Evolutionary conservation across 176 grass and related monocot genomes (phyloP), one percentile per base, ranked within the genome.

Genomic region (Saccharum spontaneum): DNA sequence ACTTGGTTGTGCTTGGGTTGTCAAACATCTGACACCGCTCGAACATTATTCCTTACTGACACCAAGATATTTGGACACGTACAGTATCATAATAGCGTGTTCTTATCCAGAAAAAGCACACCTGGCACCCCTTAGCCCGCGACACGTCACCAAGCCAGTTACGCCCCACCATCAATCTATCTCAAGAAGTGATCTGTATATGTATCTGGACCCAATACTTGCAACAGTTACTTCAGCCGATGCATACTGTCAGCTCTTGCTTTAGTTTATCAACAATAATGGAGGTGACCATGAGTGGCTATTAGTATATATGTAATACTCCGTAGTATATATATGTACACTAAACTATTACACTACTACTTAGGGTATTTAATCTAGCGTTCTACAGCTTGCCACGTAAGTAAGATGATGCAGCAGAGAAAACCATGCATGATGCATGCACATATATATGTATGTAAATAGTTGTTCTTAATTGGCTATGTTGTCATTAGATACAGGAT

Each of bases 401-500:
- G 37, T 45, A 45, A 12, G 44, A 52, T 75, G 38, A 3, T 18
- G 14, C 38, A 1, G 10, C 23, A 64, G 23, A 62, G 6, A 17
- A 41, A 62, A 79, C n/a, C 4, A 12, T 67, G 20, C 57, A 61
- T 54, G 50, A 52, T 52, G 49, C 49, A 18, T 18, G 6, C 17
- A 22, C 18, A 57, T 22, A 57, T 57, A 57, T 54, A 54, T 23
- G 0, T 59, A n/a, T 59, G 3, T 6, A 67, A 33, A 16, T 22
- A 67, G 62, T 49, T 43, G n/a, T 67, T 80, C 13, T 80, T 80
- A 80, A 80, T 49, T 80, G 40, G 62, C 24, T 66, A 14, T 46
- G 26, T n/a, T 80, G 22, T 7, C 13, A 67, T 68, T 26, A 67
- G 76, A 79, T 41, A 78, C n/a, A 22, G 6, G 18, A 57, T 57